phyloP scores from a whole-genome alignment of 2,329 filamentous ascomycete genomes.

The Cladophialophora yegresii region DNA sequence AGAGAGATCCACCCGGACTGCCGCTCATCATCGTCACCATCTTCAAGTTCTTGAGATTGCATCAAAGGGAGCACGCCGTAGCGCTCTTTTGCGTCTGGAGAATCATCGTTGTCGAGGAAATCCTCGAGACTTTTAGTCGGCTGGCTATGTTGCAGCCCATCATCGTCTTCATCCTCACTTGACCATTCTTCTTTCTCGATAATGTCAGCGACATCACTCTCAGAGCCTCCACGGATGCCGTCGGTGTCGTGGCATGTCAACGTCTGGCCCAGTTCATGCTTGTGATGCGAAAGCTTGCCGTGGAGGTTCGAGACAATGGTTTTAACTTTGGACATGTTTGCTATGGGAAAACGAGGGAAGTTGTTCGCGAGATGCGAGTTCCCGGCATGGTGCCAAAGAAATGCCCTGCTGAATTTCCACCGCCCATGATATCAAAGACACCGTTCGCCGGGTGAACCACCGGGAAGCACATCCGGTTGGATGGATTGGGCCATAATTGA shows the following conservation, averaged over 20 bases:
- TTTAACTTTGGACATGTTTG: slow-evolving; percentile 17
- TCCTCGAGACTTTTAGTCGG: slow-evolving; percentile 25
- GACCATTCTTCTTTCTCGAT: slow-evolving; percentile 21
- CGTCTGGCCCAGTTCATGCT: slow-evolving; percentile 17
- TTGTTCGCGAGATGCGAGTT: background rate
- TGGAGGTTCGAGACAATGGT: slow-evolving; percentile 7
- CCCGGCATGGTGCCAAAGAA: background rate
- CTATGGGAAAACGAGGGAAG: background rate
- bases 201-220: slow-evolving; percentile 18
- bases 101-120: slow-evolving; percentile 30
- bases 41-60: slow-evolving; percentile 28
- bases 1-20: slow-evolving; percentile 20
- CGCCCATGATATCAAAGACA: background rate
- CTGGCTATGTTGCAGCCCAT: background rate
- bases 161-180: slow-evolving; percentile 15
- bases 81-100: slow-evolving; percentile 23
- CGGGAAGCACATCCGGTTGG: background rate
- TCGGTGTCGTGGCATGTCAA: slow-evolving; percentile 1
- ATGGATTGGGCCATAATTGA: background rate
- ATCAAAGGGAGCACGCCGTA: slow-evolving; percentile 31
- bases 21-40: slow-evolving; percentile 9
- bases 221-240: slow-evolving; percentile 19
- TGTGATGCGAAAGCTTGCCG: slow-evolving; percentile 17
- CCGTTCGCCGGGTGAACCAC: background rate
- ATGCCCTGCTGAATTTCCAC: background rate